Conservation (phyloP, 1,139 yeast genomes). For the Candida smagusa region DNA sequence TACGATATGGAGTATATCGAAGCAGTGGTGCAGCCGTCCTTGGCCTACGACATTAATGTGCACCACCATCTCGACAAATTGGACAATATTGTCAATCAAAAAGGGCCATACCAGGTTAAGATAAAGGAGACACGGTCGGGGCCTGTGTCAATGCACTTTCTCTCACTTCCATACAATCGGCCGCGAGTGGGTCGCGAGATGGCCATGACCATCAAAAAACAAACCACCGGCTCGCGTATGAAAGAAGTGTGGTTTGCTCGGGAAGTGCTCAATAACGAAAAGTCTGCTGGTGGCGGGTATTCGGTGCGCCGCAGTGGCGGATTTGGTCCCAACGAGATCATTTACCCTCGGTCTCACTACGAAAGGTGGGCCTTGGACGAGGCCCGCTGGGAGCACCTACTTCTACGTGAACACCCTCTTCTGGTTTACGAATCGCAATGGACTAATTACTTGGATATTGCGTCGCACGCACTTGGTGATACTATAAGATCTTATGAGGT, state of each 20-base stretch:
- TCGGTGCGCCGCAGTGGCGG: slow-evolving; percentile 29
- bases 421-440: slow-evolving; percentile 15
- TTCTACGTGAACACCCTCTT: slow-evolving; percentile 6
- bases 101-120: slow-evolving; percentile 38
- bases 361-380: slow-evolving; percentile 28
- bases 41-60: slow-evolving; percentile 36
- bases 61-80: slow-evolving; percentile 21
- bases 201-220: slow-evolving; percentile 21
- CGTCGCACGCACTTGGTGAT: slow-evolving; percentile 15
- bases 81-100: slow-evolving; percentile 21
- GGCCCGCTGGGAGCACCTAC: slow-evolving; percentile 34
- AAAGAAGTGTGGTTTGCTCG: slow-evolving; percentile 27
- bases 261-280: slow-evolving; percentile 10
- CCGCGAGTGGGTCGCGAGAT: slow-evolving; percentile 11
- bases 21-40: slow-evolving; percentile 32
- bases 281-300: slow-evolving; percentile 24
- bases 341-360: slow-evolving; percentile 30
- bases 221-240: slow-evolving; percentile 23
- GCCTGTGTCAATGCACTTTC: slow-evolving; percentile 25
- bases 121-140: slow-evolving; percentile 33
- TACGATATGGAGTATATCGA: slow-evolving; percentile 36
- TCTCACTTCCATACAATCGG: slow-evolving; percentile 26
- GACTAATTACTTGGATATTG: slow-evolving; percentile 21
- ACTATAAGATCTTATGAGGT: slow-evolving; percentile 13
- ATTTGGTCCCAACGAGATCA: slow-evolving; percentile 23